Percentiles rank a stretch among this genome's conserved stretches.
Conservation (phyloP, 192 early-diverging fungal genomes). For the Phycomyces nitens region DNA sequence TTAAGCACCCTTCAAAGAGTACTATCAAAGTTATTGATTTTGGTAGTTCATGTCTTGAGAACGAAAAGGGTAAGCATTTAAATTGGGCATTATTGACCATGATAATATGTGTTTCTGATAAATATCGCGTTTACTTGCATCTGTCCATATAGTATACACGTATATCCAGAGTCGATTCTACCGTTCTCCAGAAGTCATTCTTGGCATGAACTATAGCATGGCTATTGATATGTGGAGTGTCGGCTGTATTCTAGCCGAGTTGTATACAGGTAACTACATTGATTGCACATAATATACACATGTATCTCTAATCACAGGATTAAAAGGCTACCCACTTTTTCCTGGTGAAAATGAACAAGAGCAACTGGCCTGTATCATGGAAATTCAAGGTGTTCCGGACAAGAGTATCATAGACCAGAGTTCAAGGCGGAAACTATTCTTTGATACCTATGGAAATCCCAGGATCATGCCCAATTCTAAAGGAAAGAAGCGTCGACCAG, state of each 20-base stretch:
- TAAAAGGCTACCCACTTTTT: slow-evolving; percentile 84
- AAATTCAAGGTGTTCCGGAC: slow-evolving; percentile 85
- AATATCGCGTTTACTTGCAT: too few species aligned
- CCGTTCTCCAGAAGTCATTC: slow-evolving; percentile 25
- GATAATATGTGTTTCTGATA: too few species aligned
- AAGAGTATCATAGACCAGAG: slow-evolving; percentile 72
- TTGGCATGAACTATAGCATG: slow-evolving; percentile 75
- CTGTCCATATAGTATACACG: slow-evolving; percentile 68
- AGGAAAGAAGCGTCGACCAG: slow-evolving; percentile 83
- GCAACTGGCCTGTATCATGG: slow-evolving; percentile 94
- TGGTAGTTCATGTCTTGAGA: slow-evolving; percentile 89
- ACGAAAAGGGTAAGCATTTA: slow-evolving; percentile 57
- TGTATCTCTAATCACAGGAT: background rate
- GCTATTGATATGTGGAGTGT: slow-evolving; percentile 98
- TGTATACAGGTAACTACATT: slow-evolving; percentile 58
- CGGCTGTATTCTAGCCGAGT: slow-evolving; percentile 95
- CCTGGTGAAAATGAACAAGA: slow-evolving; percentile 98
- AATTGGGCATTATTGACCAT: background rate
- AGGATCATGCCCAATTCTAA: slow-evolving; percentile 75
- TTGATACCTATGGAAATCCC: slow-evolving; percentile 62
- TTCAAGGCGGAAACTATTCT: slow-evolving; percentile 83
- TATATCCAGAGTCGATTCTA: slow-evolving; percentile 98
- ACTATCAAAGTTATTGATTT: slow-evolving; percentile 98
- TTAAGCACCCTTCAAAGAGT: slow-evolving; percentile 66
- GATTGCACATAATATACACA: too few species aligned